phyloP scores from a whole-genome alignment of 2,329 filamentous ascomycete species.

The Xylariaceae sp. region DNA sequence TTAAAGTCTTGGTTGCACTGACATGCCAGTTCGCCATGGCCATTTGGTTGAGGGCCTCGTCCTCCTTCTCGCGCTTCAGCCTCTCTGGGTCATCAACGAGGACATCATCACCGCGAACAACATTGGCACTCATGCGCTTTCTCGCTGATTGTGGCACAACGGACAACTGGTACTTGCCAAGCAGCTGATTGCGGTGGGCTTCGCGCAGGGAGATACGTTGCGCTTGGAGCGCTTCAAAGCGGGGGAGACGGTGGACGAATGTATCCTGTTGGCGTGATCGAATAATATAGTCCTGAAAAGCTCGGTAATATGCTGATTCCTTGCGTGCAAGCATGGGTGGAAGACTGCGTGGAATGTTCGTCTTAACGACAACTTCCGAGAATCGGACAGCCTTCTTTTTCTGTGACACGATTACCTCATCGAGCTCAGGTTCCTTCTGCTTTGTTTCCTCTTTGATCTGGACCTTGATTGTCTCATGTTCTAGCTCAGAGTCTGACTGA shows the following conservation, averaged over 20 bases:
- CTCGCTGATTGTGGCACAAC: slow-evolving; percentile 71
- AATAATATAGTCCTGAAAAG: slow-evolving; percentile 77
- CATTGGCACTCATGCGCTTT: slow-evolving; percentile 74
- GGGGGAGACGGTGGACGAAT: slow-evolving; percentile 82
- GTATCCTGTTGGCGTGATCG: slow-evolving; percentile 72
- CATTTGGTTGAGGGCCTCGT: slow-evolving; percentile 78
- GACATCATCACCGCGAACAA: slow-evolving; percentile 73
- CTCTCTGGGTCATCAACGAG: slow-evolving; percentile 67
- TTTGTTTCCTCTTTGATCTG: slow-evolving; percentile 40
- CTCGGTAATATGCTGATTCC: slow-evolving; percentile 86
- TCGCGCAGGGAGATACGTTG: slow-evolving; percentile 76
- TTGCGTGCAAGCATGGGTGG: slow-evolving; percentile 59
- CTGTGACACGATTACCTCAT: slow-evolving; percentile 34
- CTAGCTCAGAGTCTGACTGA: slow-evolving; percentile 43
- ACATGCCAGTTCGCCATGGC: slow-evolving; percentile 66
- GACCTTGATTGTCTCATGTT: slow-evolving; percentile 45
- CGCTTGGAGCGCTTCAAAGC: slow-evolving; percentile 88
- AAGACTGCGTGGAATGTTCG: slow-evolving; percentile 55
- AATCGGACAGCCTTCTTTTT: slow-evolving; percentile 81
- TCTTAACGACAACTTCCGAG: slow-evolving; percentile 58
- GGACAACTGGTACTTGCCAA: slow-evolving; percentile 83
- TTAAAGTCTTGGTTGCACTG: slow-evolving; percentile 64
- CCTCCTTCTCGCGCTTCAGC: slow-evolving; percentile 75
- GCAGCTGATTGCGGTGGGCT: slow-evolving; percentile 78
- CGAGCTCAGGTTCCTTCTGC: slow-evolving; percentile 34